These are phyloP conservation scores for Elsinoe ampelina DNA, from an alignment of 2,329 filamentous ascomycete species.

Conservation along the genomic window DNA sequence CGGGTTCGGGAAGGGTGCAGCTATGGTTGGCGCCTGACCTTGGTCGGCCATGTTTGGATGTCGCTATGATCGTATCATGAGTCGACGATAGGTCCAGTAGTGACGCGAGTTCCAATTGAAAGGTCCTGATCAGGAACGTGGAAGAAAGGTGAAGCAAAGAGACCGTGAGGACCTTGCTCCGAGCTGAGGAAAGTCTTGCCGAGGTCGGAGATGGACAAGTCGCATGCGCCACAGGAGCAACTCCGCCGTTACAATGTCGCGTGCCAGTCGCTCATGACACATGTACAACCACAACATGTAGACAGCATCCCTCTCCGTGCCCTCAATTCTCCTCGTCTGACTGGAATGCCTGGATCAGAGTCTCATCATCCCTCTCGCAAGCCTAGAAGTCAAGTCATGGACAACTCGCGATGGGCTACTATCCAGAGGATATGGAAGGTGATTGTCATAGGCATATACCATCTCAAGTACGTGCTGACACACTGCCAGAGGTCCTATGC, in stretches of 20 bases:
- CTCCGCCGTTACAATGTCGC: not conserved
- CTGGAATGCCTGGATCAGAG: constrained; percentile 17
- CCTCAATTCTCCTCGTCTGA: not conserved
- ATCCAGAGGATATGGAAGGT: constrained; percentile 17
- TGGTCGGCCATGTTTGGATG: constrained; percentile 49
- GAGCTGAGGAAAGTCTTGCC: no score
- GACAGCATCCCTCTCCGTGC: constrained; percentile 8
- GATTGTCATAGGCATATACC: constrained; percentile 1
- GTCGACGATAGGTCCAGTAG: not conserved
- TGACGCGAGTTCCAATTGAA: no score
- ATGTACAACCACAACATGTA: not conserved
- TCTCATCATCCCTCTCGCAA: constrained; percentile 14
- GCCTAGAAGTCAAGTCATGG: not conserved
- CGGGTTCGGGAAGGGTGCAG: constrained; percentile 71
- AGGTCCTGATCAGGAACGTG: no score
- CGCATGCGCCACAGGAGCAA: constrained; percentile 3
- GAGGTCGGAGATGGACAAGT: not conserved
- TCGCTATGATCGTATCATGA: not conserved
- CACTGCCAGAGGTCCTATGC: constrained; percentile 63
- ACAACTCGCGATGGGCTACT: constrained; percentile 10
- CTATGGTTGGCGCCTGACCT: constrained; percentile 32
- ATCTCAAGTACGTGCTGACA: not conserved
- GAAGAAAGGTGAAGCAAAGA: no score
- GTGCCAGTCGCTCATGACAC: constrained; percentile 3
- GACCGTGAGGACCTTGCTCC: no score